phyloP scores from a whole-genome alignment of 768 basidiomycete species.

The Polyporus arcularius region DNA sequence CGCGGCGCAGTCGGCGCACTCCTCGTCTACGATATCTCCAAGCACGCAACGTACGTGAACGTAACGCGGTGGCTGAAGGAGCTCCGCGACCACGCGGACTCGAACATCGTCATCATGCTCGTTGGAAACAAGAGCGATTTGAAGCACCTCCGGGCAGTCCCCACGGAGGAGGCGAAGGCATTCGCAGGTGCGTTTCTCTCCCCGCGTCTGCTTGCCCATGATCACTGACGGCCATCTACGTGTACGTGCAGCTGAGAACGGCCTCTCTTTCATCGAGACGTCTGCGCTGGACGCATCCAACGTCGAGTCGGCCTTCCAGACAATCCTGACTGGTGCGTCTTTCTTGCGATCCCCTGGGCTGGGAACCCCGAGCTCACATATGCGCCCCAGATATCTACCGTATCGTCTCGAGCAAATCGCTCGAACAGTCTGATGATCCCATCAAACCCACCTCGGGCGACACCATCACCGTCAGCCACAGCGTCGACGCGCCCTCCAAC shows the following conservation, averaged over 20 bases:
- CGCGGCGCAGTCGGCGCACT: conserved; percentile 94
- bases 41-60: conserved; percentile 92
- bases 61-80: conserved; percentile 95
- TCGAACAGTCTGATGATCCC: conserved; percentile 80
- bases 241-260: conserved; percentile 71
- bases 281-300: conserved; percentile 99
- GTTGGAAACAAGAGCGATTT: conserved; percentile 72
- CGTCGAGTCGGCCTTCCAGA: conserved; percentile 97
- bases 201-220: neutral
- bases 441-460: conserved; percentile 80
- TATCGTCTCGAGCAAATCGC: conserved; percentile 93
- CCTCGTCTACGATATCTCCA: conserved; percentile 92
- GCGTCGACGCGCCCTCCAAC: conserved; percentile 59
- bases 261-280: conserved; percentile 95
- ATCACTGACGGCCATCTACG: neutral
- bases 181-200: conserved; percentile 69
- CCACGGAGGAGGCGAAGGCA: conserved; percentile 94
- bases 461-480: conserved; percentile 84
- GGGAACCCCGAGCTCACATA: neutral
- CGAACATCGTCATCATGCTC: conserved; percentile 30
- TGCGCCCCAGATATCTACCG: conserved; percentile 83
- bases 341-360: neutral
- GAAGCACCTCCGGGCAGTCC: conserved; percentile 94
- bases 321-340: conserved; percentile 81
- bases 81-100: conserved; percentile 92